A percentile compares a stretch with the other conserved stretches of the same genome.
These are phyloP conservation scores for Saturnispora bothae DNA, from an alignment of 805 yeast species.

Conservation along the genomic window DNA sequence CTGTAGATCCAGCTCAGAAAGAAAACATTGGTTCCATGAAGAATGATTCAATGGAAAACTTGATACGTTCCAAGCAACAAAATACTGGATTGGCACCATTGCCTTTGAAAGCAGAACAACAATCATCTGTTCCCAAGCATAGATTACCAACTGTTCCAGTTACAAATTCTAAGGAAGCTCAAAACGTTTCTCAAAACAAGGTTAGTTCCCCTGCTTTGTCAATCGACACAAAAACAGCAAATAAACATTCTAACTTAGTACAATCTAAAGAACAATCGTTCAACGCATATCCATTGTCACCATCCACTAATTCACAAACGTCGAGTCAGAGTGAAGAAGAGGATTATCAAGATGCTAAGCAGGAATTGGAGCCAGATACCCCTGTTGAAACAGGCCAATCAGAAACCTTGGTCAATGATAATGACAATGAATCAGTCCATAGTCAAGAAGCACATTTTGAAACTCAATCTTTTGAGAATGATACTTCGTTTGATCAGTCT, in stretches of 20 bases:
- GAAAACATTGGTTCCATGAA: constrained; percentile 3
- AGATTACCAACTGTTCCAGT: neutral
- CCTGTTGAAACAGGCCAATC: neutral
- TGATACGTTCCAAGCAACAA: neutral
- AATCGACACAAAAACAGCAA: neutral
- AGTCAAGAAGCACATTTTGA: neutral
- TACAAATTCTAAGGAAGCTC: too few species aligned
- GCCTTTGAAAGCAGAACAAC: neutral
- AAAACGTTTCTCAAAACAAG: neutral
- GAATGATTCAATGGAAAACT: constrained; percentile 3
- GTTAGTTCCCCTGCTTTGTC: neutral
- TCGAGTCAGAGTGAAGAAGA: constrained; percentile 1
- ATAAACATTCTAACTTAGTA: constrained; percentile 1
- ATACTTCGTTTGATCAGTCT: neutral
- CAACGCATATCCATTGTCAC: constrained; percentile 2
- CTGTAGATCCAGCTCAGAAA: neutral
- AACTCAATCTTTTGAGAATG: neutral
- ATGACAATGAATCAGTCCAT: neutral
- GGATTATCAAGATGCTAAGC: neutral
- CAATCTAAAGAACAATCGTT: constrained; percentile 1
- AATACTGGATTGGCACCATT: neutral
- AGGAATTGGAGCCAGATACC: neutral
- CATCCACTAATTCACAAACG: neutral
- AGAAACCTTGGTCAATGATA: neutral
- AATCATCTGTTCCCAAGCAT: neutral